Evolutionary conservation across 805 yeast genomes (phyloP).

Genomic region (Kodamaea sagamina): DNA sequence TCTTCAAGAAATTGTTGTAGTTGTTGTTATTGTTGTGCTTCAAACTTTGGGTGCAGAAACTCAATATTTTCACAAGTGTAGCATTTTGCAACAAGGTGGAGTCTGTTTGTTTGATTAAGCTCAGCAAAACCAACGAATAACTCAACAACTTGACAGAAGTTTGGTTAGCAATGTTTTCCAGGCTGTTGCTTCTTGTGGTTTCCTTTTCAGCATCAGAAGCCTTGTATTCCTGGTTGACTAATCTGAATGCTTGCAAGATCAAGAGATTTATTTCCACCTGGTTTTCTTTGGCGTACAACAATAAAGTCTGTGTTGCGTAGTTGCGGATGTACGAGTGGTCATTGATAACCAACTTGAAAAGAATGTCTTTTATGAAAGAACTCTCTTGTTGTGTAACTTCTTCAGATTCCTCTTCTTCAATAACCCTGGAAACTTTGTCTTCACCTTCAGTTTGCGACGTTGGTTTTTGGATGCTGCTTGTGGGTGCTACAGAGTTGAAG

Average conservation of each 20-base stretch:
- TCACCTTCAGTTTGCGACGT: constrained; percentile 14
- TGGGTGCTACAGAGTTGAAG: constrained; percentile 25
- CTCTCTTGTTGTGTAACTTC: constrained; percentile 18
- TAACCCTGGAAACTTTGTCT: constrained; percentile 16
- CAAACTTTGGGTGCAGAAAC: constrained; percentile 48
- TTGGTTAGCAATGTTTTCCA: constrained; percentile 23
- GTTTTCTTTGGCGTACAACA: constrained; percentile 31
- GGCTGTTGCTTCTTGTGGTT: constrained; percentile 10
- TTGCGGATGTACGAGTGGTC: constrained; percentile 36
- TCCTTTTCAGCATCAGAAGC: constrained; percentile 12
- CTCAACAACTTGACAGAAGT: constrained; percentile 28
- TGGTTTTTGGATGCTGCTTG: constrained; percentile 3
- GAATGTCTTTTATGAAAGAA: constrained; percentile 31
- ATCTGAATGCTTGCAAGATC: constrained; percentile 32
- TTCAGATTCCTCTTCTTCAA: constrained; percentile 23
- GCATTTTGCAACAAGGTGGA: constrained; percentile 39
- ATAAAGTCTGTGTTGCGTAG: constrained; percentile 34
- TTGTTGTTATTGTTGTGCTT: constrained; percentile 34
- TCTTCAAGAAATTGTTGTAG: constrained; percentile 25
- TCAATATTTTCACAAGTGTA: constrained; percentile 41
- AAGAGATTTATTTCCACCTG: constrained; percentile 39
- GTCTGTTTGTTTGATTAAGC: constrained; percentile 39
- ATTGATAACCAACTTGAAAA: constrained; percentile 36
- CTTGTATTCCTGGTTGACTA: constrained; percentile 33
- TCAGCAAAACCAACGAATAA: constrained; percentile 38